Conservation (phyloP, 805 yeast genomes). For the Torulaspora quercuum region DNA sequence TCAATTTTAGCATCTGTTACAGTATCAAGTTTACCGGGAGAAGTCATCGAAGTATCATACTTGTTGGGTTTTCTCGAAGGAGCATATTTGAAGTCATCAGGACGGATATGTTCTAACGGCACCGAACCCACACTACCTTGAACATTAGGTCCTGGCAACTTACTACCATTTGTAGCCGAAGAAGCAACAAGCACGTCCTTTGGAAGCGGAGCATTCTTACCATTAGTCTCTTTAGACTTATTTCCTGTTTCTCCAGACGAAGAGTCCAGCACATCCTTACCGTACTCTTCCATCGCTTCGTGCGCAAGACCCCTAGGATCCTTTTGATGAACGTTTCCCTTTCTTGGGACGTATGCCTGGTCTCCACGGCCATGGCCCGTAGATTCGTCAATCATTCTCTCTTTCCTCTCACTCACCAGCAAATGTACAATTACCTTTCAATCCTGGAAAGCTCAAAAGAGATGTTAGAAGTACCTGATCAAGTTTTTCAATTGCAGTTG, state of each 20-base stretch:
- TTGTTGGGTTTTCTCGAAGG: constrained; percentile 30
- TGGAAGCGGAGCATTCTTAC: constrained; percentile 4
- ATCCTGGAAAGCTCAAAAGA: not conserved
- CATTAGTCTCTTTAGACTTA: constrained; percentile 1
- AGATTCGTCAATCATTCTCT: constrained; percentile 9
- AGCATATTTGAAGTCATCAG: constrained; percentile 20
- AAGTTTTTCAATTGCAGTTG: no score
- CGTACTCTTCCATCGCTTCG: constrained; percentile 14
- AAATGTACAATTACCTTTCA: no score
- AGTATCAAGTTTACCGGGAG: constrained; percentile 23
- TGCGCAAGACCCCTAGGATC: constrained; percentile 12
- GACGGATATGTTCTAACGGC: constrained; percentile 32
- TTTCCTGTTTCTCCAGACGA: no score
- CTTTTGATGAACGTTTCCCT: constrained; percentile 11
- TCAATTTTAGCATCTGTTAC: constrained; percentile 18
- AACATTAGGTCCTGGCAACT: constrained; percentile 27
- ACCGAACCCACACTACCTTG: constrained; percentile 32
- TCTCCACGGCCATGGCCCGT: constrained; percentile 13
- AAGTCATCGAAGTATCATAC: constrained; percentile 33
- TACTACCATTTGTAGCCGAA: constrained; percentile 20
- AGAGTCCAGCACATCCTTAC: constrained; percentile 11
- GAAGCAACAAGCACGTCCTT: constrained; percentile 26
- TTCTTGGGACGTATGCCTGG: constrained; percentile 11
- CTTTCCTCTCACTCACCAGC: constrained; percentile 1
- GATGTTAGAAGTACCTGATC: no score